These are phyloP conservation scores for Microstroma glucosiphilum DNA, from an alignment of 1,284 basidiomycete genomes.

Conservation along the genomic window DNA sequence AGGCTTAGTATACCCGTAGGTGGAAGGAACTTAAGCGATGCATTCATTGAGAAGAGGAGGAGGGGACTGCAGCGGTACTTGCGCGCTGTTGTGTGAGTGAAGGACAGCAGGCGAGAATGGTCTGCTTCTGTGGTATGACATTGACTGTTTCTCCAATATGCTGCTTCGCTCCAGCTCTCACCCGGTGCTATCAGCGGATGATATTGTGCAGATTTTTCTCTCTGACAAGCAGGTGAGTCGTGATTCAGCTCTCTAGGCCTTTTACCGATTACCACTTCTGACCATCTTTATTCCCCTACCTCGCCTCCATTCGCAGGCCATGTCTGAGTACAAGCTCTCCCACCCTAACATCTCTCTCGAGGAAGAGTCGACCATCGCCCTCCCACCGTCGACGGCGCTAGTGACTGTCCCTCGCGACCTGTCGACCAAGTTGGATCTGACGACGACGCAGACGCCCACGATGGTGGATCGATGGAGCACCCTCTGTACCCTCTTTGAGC, in stretches of 20 bases:
- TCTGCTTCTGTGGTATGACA: too few relatives aligned
- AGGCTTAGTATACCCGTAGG: conserved; percentile 17
- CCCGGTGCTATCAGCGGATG: conserved; percentile 25
- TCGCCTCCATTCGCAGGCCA: too few relatives aligned
- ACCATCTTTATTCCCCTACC: too few relatives aligned
- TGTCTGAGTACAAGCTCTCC: not conserved
- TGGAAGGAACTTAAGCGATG: conserved; percentile 11
- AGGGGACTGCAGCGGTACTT: conserved; percentile 27
- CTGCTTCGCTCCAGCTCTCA: conserved; percentile 9
- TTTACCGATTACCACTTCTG: too few relatives aligned
- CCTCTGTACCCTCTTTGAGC: not conserved
- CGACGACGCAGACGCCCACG: not conserved
- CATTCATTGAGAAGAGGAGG: conserved; percentile 26
- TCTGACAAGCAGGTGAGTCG: conserved; percentile 14
- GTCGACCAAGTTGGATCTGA: not conserved
- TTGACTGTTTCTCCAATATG: too few relatives aligned
- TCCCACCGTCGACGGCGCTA: not conserved
- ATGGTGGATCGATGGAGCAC: not conserved
- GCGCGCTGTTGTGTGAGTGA: conserved; percentile 15
- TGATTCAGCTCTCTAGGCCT: too few relatives aligned
- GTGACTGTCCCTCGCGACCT: not conserved
- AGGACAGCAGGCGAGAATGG: too few relatives aligned
- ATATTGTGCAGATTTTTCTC: conserved; percentile 27
- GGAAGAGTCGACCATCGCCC: not conserved
- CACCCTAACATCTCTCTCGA: not conserved